Evolutionary conservation across 75 land plant genomes (phyloP), one percentile per base, ranked within the genome.

Genomic region (Pseudotsuga menziesii): DNA sequence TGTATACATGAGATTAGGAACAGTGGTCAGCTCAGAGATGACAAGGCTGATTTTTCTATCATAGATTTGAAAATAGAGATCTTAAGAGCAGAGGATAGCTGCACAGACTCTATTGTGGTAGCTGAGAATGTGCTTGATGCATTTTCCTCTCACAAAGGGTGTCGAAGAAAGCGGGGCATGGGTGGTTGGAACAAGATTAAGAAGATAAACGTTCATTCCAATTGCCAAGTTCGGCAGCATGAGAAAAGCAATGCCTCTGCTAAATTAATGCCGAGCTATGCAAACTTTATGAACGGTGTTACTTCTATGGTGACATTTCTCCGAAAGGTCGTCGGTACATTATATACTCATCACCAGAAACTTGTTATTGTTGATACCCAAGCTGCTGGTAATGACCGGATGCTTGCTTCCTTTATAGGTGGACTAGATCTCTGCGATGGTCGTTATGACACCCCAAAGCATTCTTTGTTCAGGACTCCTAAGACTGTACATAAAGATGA

Each of bases 221-320:
- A 13, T 15, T 22, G 59, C 27, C 32, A 52, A 9, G 5, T 6
- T 60, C 71, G 25, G 14, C 62, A 58, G 39, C 11, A n/a, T n/a
- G n/a, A n/a, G n/a, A n/a, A n/a, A n/a, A n/a, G n/a, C n/a, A n/a
- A n/a, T n/a, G n/a, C n/a, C n/a, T n/a, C n/a, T n/a, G n/a, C n/a
- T n/a, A n/a, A n/a, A n/a, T n/a, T n/a, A n/a, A n/a, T n/a, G n/a
- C n/a, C n/a, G n/a, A n/a, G n/a, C n/a, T n/a, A n/a, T n/a, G n/a
- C n/a, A n/a, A n/a, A n/a, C n/a, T n/a, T n/a, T n/a, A n/a, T n/a
- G n/a, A n/a, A n/a, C n/a, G 97, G 80, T 93, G 90, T 82, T 86
- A 78, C 81, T 93, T 87, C 84, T 96, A 82, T 87, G 98, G 98
- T 54, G 97, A 96, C 61, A 78, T 78, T 76, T 88, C 96, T 61